These are phyloP conservation scores for Pleurotus giganteus DNA, from an alignment of 768 basidiomycete genomes.

Conservation along the genomic window DNA sequence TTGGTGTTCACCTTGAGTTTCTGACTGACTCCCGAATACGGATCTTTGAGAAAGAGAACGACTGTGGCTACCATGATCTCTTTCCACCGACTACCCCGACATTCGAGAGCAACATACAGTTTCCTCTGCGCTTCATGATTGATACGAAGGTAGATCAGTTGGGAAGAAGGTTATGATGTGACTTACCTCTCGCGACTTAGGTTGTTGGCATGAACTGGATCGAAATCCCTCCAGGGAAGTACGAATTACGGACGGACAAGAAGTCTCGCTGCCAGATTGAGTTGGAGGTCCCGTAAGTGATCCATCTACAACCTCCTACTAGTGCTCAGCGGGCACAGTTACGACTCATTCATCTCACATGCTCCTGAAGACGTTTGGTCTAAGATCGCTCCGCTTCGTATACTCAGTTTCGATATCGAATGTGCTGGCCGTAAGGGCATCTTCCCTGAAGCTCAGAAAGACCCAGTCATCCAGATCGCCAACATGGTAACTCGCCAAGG, in stretches of 20 bases:
- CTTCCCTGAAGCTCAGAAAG: conserved; percentile 86
- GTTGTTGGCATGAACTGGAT: conserved; percentile 99
- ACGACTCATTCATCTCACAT: conserved; percentile 85
- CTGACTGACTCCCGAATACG: conserved; percentile 29
- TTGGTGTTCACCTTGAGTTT: neutral
- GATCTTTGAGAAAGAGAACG: conserved; percentile 72
- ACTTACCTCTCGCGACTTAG: conserved; percentile 32
- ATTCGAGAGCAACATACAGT: conserved; percentile 93
- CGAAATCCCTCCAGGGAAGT: conserved; percentile 83
- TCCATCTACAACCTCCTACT: neutral
- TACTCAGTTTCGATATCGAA: conserved; percentile 98
- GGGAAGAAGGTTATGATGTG: neutral
- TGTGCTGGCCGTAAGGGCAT: conserved; percentile 97
- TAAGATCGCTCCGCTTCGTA: conserved; percentile 86
- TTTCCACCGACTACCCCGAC: conserved; percentile 60
- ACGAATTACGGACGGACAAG: conserved; percentile 55
- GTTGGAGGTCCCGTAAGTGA: conserved; percentile 64
- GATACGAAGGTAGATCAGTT: conserved; percentile 72
- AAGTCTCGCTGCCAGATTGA: conserved; percentile 90
- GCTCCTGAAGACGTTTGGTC: conserved; percentile 91
- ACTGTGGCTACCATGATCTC: conserved; percentile 63
- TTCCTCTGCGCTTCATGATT: conserved; percentile 94
- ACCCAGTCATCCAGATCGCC: conserved; percentile 98
- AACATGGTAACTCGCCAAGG: conserved; percentile 99
- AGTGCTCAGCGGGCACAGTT: conserved; percentile 41